Evolutionary conservation across 345 rosid species (phyloP), one percentile per base, ranked within the genome.

Genomic region (Moringa oleifera): DNA sequence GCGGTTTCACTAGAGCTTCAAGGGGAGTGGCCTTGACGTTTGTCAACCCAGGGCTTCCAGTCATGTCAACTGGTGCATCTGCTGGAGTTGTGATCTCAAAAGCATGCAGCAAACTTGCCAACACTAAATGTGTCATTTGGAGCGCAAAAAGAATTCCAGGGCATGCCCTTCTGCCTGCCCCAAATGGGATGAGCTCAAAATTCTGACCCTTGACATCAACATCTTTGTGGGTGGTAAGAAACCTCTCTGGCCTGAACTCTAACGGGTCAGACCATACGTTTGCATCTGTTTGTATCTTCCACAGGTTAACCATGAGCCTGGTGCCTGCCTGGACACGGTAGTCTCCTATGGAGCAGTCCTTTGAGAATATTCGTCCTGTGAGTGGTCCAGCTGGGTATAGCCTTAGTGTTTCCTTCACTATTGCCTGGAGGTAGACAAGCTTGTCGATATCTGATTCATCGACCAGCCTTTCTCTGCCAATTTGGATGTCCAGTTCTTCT

Each of bases 371-470:
- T 19, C 78, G 74, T 11, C 70, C 77, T 13, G 63, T 45, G 0
- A 80, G 53, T 18, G 76, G 80, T 17, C 64, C 74, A 6, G 75
- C 69, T 2, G 80, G 80, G 61, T 73, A 47, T 19, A 81, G 51
- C 6, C 80, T 63, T 19, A 78, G 55, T 2, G 79, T 61, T 65
- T 80, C 85, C 59, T 77, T 80, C 1, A 77, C 64, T 23, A 80
- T 33, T 17, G 81, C 80, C 53, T 68, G 74, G 20, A 81, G 74
- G 24, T 78, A 75, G 10, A 53, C 61, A 6, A 81, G 61, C 53
- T 60, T 68, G 16, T 37, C 63, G 17, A 77, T 63, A 28, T 77
- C 81, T 18, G 70, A 55, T 23, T 67, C 74, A 5, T 25, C 31
- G 16, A 81, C 67, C 20, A 64, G 62, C 25, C 70, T 68, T 41